Percentiles rank a stretch among this genome's conserved stretches.
Conservation (phyloP, 2,329 filamentous ascomycete species). For the Microascus cirrosus region DNA sequence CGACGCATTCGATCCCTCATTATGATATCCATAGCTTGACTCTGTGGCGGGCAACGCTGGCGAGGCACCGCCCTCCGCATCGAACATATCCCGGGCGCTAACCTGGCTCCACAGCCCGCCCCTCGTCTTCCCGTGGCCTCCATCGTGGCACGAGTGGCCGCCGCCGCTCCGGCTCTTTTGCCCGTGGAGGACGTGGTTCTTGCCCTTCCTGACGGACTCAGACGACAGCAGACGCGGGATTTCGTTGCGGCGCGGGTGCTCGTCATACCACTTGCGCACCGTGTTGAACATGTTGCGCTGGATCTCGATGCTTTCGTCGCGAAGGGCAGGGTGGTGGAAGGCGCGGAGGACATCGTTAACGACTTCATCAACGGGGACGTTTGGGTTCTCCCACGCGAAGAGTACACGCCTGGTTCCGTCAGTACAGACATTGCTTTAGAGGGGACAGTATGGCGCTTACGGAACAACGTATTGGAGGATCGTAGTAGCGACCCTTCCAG, state of each 20-base stretch:
- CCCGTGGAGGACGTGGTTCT: conserved; percentile 57
- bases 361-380: conserved; percentile 73
- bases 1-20: not conserved
- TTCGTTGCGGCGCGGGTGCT: conserved; percentile 52
- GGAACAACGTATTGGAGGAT: conserved; percentile 83
- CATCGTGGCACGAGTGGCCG: conserved; percentile 29
- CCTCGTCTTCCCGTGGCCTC: conserved; percentile 45
- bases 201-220: conserved; percentile 70
- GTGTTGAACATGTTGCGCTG: conserved; percentile 84
- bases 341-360: conserved; percentile 68
- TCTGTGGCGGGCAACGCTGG: not conserved
- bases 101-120: conserved; percentile 53
- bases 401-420: conserved; percentile 47
- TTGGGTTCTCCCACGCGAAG: conserved; percentile 85
- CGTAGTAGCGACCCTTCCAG: conserved; percentile 60
- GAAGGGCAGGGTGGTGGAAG: conserved; percentile 84
- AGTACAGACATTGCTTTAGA: not conserved
- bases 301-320: conserved; percentile 64
- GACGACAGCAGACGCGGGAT: conserved; percentile 70
- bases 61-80: not conserved
- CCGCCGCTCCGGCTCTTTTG: conserved; percentile 19
- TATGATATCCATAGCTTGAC: not conserved
- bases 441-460: conserved; percentile 25
- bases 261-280: conserved; percentile 70
- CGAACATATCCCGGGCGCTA: conserved; percentile 39